These are phyloP conservation scores for Platanthera zijinensis DNA, from an alignment of 106 monocot species.

Conservation along the genomic window DNA sequence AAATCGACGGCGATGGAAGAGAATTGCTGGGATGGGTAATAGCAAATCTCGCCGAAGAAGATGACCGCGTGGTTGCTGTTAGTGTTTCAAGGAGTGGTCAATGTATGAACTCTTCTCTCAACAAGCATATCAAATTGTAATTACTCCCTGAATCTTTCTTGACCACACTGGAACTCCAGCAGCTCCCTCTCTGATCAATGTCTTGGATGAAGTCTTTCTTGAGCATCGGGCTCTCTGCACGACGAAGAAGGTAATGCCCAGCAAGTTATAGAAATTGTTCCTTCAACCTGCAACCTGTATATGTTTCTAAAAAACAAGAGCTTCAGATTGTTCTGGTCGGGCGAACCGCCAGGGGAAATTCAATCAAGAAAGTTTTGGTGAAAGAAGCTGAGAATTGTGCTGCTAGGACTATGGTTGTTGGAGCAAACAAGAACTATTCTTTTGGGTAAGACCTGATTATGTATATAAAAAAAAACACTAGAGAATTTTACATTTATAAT, in stretches of 20 bases:
- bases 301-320: not conserved
- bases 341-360: slow-evolving; percentile 49
- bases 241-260: slow-evolving; percentile 33
- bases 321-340: slow-evolving; percentile 63
- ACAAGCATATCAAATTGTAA: not conserved
- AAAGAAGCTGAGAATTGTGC: slow-evolving; percentile 57
- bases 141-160: not conserved
- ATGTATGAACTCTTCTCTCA: slow-evolving; percentile 18
- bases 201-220: slow-evolving; percentile 39
- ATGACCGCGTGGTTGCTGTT: slow-evolving; percentile 55
- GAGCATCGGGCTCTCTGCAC: slow-evolving; percentile 41
- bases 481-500: not conserved
- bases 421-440: slow-evolving; percentile 36
- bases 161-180: slow-evolving; percentile 3
- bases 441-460: slow-evolving; percentile 52
- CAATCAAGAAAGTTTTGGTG: slow-evolving; percentile 55
- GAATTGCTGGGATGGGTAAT: slow-evolving; percentile 70
- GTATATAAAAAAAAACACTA: not conserved
- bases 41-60: slow-evolving; percentile 29
- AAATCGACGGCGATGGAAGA: slow-evolving; percentile 50
- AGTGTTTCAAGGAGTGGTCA: slow-evolving; percentile 55
- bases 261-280: not conserved
- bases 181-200: slow-evolving; percentile 28
- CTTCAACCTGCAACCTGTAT: not conserved
- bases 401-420: slow-evolving; percentile 57